A percentile compares a stretch with the other conserved stretches of the same genome.
Conservation (phyloP, 345 rosid genomes). For the Angophora floribunda region DNA sequence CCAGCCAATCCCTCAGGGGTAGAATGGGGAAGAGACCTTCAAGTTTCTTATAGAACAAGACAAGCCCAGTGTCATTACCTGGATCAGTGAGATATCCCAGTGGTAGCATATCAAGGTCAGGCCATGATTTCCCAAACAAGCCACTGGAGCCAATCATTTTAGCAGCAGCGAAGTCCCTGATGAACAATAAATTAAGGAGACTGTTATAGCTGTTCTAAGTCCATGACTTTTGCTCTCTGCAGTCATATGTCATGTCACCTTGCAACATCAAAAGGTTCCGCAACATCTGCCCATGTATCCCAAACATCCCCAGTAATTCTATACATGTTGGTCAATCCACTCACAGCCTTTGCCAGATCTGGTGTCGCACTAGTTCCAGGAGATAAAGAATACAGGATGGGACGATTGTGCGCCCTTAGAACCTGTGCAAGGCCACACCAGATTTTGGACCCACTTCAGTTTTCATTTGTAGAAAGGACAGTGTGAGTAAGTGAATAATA, state of each 20-base stretch:
- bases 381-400: constrained; percentile 74
- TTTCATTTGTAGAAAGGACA: neutral
- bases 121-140: constrained; percentile 77
- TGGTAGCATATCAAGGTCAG: constrained; percentile 90
- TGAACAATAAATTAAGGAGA: neutral
- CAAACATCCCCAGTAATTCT: constrained; percentile 87
- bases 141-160: constrained; percentile 60
- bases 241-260: constrained; percentile 22
- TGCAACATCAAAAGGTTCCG: constrained; percentile 68
- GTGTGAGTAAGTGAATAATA: neutral
- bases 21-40: neutral
- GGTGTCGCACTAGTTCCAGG: constrained; percentile 90
- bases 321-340: constrained; percentile 73
- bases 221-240: neutral
- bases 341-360: constrained; percentile 59
- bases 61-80: constrained; percentile 22
- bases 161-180: constrained; percentile 57
- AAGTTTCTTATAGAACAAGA: neutral
- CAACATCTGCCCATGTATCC: constrained; percentile 83
- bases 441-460: neutral
- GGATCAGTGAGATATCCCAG: constrained; percentile 87
- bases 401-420: constrained; percentile 47
- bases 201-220: neutral
- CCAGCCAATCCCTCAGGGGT: neutral
- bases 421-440: constrained; percentile 32